A percentile compares a stretch with the other conserved stretches of the same genome.
Conservation (phyloP, 441 rosid species). For the Biscutella auriculata region DNA sequence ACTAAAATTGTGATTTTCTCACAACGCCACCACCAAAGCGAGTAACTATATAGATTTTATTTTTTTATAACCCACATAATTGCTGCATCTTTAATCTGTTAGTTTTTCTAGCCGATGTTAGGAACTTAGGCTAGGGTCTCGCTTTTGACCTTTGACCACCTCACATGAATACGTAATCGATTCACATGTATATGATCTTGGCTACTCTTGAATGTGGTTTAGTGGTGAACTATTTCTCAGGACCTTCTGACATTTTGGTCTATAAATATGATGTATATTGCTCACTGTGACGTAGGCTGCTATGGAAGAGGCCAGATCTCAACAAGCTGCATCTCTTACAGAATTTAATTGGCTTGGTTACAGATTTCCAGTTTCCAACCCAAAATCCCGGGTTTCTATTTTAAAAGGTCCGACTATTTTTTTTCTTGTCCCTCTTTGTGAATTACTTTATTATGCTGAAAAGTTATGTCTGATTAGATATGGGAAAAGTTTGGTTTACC, state of each 20-base stretch:
- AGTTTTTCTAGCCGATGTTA: background rate
- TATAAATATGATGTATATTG: background rate
- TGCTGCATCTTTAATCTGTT: background rate
- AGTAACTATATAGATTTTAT: background rate
- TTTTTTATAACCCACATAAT: background rate
- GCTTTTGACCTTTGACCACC: background rate
- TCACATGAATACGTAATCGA: background rate
- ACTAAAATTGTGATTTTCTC: background rate
- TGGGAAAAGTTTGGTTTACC: conserved; percentile 1
- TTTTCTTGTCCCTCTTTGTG: background rate
- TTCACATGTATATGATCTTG: conserved; percentile 28
- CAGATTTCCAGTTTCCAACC: conserved; percentile 80
- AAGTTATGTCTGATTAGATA: background rate
- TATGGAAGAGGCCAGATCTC: conserved; percentile 28
- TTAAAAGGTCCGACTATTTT: conserved; percentile 14
- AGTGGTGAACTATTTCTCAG: conserved; percentile 3
- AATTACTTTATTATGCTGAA: background rate
- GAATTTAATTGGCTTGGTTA: conserved; percentile 95
- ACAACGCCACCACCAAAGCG: background rate
- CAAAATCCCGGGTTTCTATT: conserved; percentile 36
- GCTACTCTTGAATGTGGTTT: conserved; percentile 20
- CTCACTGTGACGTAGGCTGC: conserved; percentile 20
- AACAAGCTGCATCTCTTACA: conserved; percentile 65
- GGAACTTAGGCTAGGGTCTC: background rate
- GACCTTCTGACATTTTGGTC: background rate